Base-by-base conservation (phyloP, 352 stramenopile species). In the Globisporangium takayamanum region DNA sequence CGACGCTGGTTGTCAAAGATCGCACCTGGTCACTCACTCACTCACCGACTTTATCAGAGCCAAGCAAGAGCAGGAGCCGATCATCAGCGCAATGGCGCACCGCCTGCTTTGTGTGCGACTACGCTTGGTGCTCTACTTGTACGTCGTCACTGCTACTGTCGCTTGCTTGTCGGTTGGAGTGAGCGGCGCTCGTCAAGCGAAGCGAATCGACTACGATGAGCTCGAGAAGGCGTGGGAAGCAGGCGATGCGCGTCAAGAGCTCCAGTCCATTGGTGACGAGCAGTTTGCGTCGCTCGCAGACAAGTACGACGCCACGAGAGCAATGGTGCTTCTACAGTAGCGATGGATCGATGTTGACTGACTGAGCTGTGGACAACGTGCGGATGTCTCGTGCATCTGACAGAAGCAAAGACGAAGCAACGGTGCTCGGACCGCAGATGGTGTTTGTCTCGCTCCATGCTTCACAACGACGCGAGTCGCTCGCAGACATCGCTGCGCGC, bases 381-480 rank as follows among this genome's bases (percentile, higher is more conserved):
- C 15, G 44, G 44, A n/a, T 49, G 44, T n/a, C 11, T 15, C 11
- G 22, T 10, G 10, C 6, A 16, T 39, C 10, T 39, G 7, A 12
- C 50, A 89, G 74, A 39, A 72, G 56, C 28, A 60, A 70, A 7
- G 60, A 58, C 3, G 69, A 83, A 33, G 74, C 76, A 36, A 85
- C 84, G 55, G 53, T 60, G 3, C 49, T 85, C n/a, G 80, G 80
- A 6, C 80, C 82, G 11, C 82, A 92, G 50, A 92, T 92, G 82
- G 66, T 92, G 7, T 92, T 92, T 51, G 80, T 90, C 56, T 88
- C 76, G 44, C 62, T 92, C 16, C 42, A 46, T 10, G 16, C 44
- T 8, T 5, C n/a, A 28, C 30, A 45, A 54, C 36, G n/a, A 55
- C 1, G 10, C n/a, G 69, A 87, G 44, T 52, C 60, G 20, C 60